Evolutionary conservation across 2,329 filamentous ascomycete genomes (phyloP).

Genomic region (Phyllosticta citribraziliensis): DNA sequence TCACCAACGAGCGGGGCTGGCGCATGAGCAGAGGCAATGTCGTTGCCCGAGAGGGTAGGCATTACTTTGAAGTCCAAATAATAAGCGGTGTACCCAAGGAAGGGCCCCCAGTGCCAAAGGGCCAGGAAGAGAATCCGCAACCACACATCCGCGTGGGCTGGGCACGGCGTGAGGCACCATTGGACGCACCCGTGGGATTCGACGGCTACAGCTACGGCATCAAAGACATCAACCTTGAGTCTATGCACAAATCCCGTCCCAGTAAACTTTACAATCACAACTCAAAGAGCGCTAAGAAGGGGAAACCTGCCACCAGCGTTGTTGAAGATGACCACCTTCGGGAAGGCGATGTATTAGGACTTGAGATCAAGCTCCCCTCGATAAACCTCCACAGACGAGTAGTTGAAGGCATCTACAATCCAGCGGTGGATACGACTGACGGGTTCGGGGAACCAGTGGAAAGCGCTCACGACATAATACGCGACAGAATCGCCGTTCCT

Average conservation of each 20-base stretch:
- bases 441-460: slow-evolving; percentile 45
- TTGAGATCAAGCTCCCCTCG: slow-evolving; percentile 85
- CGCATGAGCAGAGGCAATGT: slow-evolving; percentile 86
- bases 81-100: slow-evolving; percentile 58
- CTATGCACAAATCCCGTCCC: slow-evolving; percentile 87
- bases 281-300: slow-evolving; percentile 30
- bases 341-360: slow-evolving; percentile 87
- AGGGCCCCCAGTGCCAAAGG: slow-evolving; percentile 29
- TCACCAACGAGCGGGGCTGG: slow-evolving; percentile 89
- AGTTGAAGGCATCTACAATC: slow-evolving; percentile 79
- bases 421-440: slow-evolving; percentile 61
- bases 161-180: slow-evolving; percentile 66
- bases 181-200: slow-evolving; percentile 77
- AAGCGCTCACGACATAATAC: slow-evolving; percentile 71
- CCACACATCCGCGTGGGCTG: slow-evolving; percentile 72
- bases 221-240: slow-evolving; percentile 80
- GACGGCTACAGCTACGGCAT: slow-evolving; percentile 92
- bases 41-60: slow-evolving; percentile 75
- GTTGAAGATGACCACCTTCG: slow-evolving; percentile 63
- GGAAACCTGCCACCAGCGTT: slow-evolving; percentile 26
- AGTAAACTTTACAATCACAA: slow-evolving; percentile 60
- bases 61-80: slow-evolving; percentile 92
- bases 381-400: slow-evolving; percentile 80
- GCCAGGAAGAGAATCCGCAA: slow-evolving; percentile 39
- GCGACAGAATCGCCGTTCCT: slow-evolving; percentile 87